Evolutionary conservation across 164 flowering plant genomes (phyloP), one percentile per base, ranked within the genome.

Genomic region (Saururus chinensis): DNA sequence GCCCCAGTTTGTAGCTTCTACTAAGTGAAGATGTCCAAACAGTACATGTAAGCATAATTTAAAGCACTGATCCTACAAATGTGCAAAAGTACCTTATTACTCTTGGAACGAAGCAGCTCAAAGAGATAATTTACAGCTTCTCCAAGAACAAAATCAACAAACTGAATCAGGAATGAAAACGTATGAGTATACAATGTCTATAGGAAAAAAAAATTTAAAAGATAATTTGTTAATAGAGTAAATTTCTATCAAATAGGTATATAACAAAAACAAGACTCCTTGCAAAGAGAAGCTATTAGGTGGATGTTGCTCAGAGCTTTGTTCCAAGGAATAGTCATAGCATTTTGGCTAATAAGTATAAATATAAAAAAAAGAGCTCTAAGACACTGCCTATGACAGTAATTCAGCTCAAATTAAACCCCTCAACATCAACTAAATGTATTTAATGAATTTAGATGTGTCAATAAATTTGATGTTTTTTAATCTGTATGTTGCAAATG

Each of bases 101-200:
- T 77, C 56, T 82, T 85, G 61, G 84, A 84, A 65, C 73, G 75
- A 65, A 89, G 77, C 55, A 75, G 35, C 30, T 72, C 78, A n/a
- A 80, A 83, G 66, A 89, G 79, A 69, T 85, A 83, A 65, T 81
- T 76, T 53, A 81, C 82, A 24, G 82, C 85, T 70, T 85, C 85
- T 63, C 72, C 71, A 41, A 87, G 72, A 57, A 89, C 75, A 41
- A 75, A 58, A 70, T 89, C 87, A 51, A 89, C 74, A 45, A 82
- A 79, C 96, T 89, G 59, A 73, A 78, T 60, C 60, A 51, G 22
- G 30, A 62, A 35, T 1, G 56, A 30, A 24, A 24, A 24, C 13
- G 35, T 17, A 62, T 65, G 58, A 62, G 59, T 60, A 17, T 16
- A 5, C 22, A 2, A 30, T 30, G 37, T 30, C 4, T 30, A 6